phyloP scores from a whole-genome alignment of 768 basidiomycete genomes.

The Boletus barrowsii region DNA sequence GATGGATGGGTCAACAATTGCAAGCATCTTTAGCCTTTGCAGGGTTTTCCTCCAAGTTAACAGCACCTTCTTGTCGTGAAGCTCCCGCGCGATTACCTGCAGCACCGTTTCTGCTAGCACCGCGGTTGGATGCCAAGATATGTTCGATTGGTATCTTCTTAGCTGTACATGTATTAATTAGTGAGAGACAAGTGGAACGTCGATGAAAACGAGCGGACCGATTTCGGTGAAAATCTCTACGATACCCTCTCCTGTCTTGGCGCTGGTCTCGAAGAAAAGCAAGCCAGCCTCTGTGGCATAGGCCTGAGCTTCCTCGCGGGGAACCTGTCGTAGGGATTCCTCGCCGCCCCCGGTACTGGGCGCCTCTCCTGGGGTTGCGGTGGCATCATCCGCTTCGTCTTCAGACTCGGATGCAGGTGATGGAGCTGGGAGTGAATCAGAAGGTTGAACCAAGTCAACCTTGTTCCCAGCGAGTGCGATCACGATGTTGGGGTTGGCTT shows the following conservation, averaged over 20 bases:
- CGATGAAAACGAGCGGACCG: conserved; percentile 48
- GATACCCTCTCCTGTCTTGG: conserved; percentile 94
- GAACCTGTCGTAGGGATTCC: conserved; percentile 84
- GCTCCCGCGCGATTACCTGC: conserved; percentile 50
- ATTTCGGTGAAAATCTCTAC: conserved; percentile 98
- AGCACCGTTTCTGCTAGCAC: conserved; percentile 58
- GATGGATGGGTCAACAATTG: conserved; percentile 58
- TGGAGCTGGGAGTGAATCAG: conserved; percentile 47
- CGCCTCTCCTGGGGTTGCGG: conserved; percentile 74
- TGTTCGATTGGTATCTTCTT: conserved; percentile 93
- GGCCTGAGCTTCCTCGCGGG: conserved; percentile 91
- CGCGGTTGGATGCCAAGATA: conserved; percentile 81
- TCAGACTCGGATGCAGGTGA: conserved; percentile 65
- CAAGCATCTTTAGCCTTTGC: conserved; percentile 72
- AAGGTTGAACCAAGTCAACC: conserved; percentile 80
- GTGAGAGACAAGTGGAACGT: neutral
- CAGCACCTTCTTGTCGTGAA: conserved; percentile 49
- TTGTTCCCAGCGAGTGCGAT: conserved; percentile 99
- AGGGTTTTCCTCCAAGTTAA: conserved; percentile 68
- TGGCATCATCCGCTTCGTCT: conserved; percentile 92
- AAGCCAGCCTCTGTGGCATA: conserved; percentile 95
- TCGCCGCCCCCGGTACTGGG: conserved; percentile 50
- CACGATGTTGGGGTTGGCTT: conserved; percentile 98
- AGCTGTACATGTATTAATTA: conserved; percentile 40
- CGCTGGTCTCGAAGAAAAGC: conserved; percentile 96